Evolutionary conservation across 192 early-diverging fungal species (phyloP).

Genomic region (Coemansia sp.): DNA sequence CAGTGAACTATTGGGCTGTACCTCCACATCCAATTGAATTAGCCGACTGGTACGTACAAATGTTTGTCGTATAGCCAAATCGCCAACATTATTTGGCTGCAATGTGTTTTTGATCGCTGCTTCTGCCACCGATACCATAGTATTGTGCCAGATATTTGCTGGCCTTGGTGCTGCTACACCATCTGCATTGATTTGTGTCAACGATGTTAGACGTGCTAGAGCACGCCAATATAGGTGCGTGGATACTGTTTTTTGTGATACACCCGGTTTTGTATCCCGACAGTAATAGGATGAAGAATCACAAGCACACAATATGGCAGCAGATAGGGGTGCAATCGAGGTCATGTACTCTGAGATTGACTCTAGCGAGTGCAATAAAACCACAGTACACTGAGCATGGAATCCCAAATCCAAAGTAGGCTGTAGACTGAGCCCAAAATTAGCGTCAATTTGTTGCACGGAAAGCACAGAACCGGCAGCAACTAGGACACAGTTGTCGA

Average conservation of each 20-base stretch:
- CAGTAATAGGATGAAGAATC: too few species aligned
- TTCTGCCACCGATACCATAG: constrained; percentile 18
- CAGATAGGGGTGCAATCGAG: background rate
- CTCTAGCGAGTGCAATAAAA: constrained; percentile 19
- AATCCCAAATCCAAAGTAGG: too few species aligned
- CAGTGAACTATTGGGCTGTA: too few species aligned
- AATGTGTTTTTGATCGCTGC: constrained; percentile 17
- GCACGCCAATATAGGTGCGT: too few species aligned
- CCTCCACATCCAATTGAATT: too few species aligned
- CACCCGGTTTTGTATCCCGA: too few species aligned
- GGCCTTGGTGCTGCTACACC: constrained; percentile 37
- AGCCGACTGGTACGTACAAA: constrained; percentile 29
- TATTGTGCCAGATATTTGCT: constrained; percentile 5
- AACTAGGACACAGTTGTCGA: constrained; percentile 20
- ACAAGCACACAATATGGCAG: background rate
- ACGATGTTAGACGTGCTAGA: constrained; percentile 11
- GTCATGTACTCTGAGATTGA: background rate
- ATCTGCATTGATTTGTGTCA: constrained; percentile 36
- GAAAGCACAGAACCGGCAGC: constrained; percentile 16
- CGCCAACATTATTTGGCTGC: constrained; percentile 4
- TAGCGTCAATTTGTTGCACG: too few species aligned
- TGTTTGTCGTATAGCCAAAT: constrained; percentile 26
- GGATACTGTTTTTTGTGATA: too few species aligned
- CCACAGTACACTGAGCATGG: constrained; percentile 2
- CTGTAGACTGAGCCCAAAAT: background rate